A percentile compares a stretch with the other conserved stretches of the same genome.
Conservation (phyloP, 1,284 basidiomycete genomes). For the Mycena sp. region DNA sequence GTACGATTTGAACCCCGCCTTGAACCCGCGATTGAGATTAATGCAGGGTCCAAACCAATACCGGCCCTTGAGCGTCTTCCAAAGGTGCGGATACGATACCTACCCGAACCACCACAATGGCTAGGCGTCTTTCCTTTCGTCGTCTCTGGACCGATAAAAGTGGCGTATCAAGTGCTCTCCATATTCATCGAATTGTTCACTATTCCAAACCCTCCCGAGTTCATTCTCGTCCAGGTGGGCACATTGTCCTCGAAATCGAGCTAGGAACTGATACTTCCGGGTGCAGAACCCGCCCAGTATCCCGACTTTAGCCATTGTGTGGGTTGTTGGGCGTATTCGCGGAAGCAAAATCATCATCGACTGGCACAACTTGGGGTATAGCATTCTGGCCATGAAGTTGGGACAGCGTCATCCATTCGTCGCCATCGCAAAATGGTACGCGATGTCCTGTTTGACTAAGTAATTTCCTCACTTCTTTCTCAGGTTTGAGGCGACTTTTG, state of each 20-base stretch:
- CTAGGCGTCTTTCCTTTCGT: slow-evolving; percentile 76
- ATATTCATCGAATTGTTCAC: slow-evolving; percentile 71
- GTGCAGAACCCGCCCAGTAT: slow-evolving; percentile 92
- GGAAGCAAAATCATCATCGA: slow-evolving; percentile 93
- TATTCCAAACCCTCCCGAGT: slow-evolving; percentile 79
- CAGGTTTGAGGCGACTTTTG: slow-evolving; percentile 88
- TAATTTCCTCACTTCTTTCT: slow-evolving; percentile 14
- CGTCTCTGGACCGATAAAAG: slow-evolving; percentile 83
- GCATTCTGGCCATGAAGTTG: slow-evolving; percentile 79
- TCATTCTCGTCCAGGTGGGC: slow-evolving; percentile 89
- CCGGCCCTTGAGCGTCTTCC: slow-evolving; percentile 72
- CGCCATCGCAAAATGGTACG: slow-evolving; percentile 75
- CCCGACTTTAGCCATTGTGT: slow-evolving; percentile 90
- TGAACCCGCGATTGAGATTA: not conserved
- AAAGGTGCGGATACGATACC: slow-evolving; percentile 71
- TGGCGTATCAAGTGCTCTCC: slow-evolving; percentile 72
- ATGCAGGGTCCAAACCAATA: slow-evolving; percentile 77
- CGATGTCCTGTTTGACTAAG: not conserved
- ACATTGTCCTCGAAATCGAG: not conserved
- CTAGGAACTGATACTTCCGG: not conserved
- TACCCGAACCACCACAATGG: slow-evolving; percentile 70
- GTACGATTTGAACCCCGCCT: slow-evolving; percentile 50
- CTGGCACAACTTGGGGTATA: slow-evolving; percentile 99
- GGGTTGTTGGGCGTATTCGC: slow-evolving; percentile 73
- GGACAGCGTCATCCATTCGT: slow-evolving; percentile 78